Evolutionary conservation across 306 rosid species (phyloP).

Genomic region (Canavalia gladiata): DNA sequence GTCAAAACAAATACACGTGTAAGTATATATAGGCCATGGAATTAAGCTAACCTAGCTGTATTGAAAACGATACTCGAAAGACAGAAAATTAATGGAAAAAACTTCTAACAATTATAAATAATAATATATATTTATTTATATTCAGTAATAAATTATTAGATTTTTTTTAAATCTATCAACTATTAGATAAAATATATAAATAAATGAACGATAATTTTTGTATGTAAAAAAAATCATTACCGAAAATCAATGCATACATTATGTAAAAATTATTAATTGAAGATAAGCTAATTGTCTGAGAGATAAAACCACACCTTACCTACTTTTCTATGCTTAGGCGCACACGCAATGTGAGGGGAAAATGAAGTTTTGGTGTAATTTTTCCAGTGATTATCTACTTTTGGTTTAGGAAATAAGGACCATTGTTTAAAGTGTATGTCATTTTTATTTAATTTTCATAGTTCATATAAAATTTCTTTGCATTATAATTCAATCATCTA

Average conservation of each 20-base stretch:
- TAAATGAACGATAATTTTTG: too few relatives aligned
- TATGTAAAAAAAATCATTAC: too few relatives aligned
- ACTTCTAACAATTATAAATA: too few relatives aligned
- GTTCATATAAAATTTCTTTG: background rate
- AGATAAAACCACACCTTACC: slow-evolving; percentile 21
- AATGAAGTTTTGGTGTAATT: background rate
- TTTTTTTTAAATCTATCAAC: too few relatives aligned
- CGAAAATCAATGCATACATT: background rate
- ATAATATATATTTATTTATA: too few relatives aligned
- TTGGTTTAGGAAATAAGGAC: too few relatives aligned
- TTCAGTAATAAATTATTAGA: too few relatives aligned
- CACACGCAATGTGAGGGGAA: slow-evolving; percentile 24
- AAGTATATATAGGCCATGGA: background rate
- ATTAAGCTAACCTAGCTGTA: slow-evolving; percentile 23
- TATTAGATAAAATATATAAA: too few relatives aligned
- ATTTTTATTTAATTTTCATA: background rate
- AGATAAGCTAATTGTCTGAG: slow-evolving; percentile 4
- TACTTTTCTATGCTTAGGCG: background rate
- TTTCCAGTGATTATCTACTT: background rate
- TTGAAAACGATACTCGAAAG: slow-evolving; percentile 33
- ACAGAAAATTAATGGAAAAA: background rate
- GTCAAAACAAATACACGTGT: too few relatives aligned
- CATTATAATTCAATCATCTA: background rate
- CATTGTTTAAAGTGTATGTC: background rate
- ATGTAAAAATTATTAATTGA: slow-evolving; percentile 43